Base-by-base conservation (phyloP, 1,284 basidiomycete genomes). In the Apiotrichum akiyoshidainum region DNA sequence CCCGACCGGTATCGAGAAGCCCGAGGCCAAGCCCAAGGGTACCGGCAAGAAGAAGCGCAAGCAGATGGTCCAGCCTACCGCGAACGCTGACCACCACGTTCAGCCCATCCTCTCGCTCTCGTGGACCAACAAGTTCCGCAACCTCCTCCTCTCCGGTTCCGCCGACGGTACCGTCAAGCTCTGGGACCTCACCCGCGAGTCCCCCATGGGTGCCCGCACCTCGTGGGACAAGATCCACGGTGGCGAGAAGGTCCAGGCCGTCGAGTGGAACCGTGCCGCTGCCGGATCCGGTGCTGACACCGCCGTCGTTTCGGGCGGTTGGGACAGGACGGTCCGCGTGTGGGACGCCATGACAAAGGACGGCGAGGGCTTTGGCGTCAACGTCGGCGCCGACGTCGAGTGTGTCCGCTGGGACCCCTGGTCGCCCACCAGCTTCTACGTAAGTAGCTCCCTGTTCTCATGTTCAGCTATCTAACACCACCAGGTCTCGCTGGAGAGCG, bases 91-190 rank as follows among this genome's bases (percentile, higher is more conserved):
- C 3, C 84, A 94, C 74, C 96, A 99, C 76, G 91, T 95, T 65
- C 94, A 97, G 68, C 92, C 94, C 1, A 90, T 99, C 22, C 85
- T 99, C 21, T 83, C 85, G 0, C 84, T 99, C 42, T 89, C 89
- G 51, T 99, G 96, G 94, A 98, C 98, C 72, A 86, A 83, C 55
- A 81, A 84, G 10, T 92, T 92, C 71, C 83, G 93, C 45, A 93
- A 97, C 73, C 80, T 99, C 55, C 83, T 99, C 5, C 90, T 94
- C 0, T 93, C 90, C 50, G 90, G 91, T 2, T 92, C 89, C 46
- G 95, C 96, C 1, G 96, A 99, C 78, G 84, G 85, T 54, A 99
- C 96, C 0, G 90, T 99, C 62, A 99, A 99, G 79, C 80, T 99
- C 21, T 99, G 95, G 96, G 96, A 99, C 79, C 81, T 99, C 57